phyloP scores from a whole-genome alignment of 306 rosid genomes.

The Lathyrus oleraceus region DNA sequence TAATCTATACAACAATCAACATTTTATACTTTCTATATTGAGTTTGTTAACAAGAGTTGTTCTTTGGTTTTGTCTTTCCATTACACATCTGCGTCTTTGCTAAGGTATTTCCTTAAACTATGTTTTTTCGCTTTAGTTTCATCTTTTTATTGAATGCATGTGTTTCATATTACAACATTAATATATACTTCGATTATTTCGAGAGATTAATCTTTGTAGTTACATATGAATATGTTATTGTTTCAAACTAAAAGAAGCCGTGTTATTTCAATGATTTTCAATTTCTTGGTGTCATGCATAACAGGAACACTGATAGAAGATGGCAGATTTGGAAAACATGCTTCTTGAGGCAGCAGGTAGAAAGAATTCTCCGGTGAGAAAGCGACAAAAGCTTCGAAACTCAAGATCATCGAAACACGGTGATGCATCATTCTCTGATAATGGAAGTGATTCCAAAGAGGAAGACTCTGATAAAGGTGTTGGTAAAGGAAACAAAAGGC shows the following conservation, averaged over 20 bases:
- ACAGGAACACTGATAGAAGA: slow-evolving; percentile 16
- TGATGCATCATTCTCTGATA: slow-evolving; percentile 41
- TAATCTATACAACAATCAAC: slow-evolving; percentile 13
- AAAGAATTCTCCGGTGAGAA: slow-evolving; percentile 40
- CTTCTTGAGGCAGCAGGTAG: slow-evolving; percentile 80
- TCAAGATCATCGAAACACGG: slow-evolving; percentile 28
- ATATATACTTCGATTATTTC: neutral
- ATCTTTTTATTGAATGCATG: neutral
- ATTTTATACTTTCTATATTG: neutral
- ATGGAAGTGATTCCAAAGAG: slow-evolving; percentile 45
- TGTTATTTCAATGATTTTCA: neutral
- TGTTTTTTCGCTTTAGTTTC: neutral
- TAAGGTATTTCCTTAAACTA: slow-evolving; percentile 29
- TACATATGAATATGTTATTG: neutral
- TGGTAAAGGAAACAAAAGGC: slow-evolving; percentile 35
- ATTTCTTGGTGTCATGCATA: neutral
- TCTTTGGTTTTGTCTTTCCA: slow-evolving; percentile 18
- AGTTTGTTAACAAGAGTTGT: neutral
- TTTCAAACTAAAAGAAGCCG: neutral
- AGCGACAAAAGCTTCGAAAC: slow-evolving; percentile 31
- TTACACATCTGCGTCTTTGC: slow-evolving; percentile 11
- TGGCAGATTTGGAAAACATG: slow-evolving; percentile 71
- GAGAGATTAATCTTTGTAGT: neutral
- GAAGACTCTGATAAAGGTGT: slow-evolving; percentile 48
- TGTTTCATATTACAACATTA: neutral